Base-by-base conservation (phyloP, 176 grass and related monocot species). In the Coix lacrymajobi region DNA sequence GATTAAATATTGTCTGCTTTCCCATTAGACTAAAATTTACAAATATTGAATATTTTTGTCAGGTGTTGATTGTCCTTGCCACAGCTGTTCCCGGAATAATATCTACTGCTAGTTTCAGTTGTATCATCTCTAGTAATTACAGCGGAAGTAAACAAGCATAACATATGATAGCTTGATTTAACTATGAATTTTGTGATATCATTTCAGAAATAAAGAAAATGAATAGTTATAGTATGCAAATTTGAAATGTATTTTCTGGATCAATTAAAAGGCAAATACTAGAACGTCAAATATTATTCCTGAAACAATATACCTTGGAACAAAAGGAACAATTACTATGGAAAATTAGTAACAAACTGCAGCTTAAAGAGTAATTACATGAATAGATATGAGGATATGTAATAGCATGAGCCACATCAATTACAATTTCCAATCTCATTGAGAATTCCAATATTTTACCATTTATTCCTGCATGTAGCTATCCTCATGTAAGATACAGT, bases 331-430 rank as follows among this genome's bases (percentile, higher is more conserved):
- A 70, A 54, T 14, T 25, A 76, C 77, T 33, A 12, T 67, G 45
- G 39, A 17, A 73, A 74, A 56, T n/a, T 24, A 29, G 39, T 57
- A 81, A 48, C 15, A 26, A 82, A 77, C 62, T 82, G 17, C n/a
- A 71, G 56, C 3, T 71, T 51, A 37, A n/a, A 74, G 24, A 28
- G 75, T 0, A 40, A 20, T 46, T 87, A 95, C 96, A 92, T 57
- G 92, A 95, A 78, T 98, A 98, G 54, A 90, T 95, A 67, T 98
- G 96, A 86, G 95, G 96, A 81, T 98, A 98, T 11, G 96, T 98
- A 76, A 98, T 82, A 63, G 96, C 96, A 76, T 98, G 96, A 84
- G 96, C 96, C 48, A 98, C 92, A 83, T 98, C 96, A 20, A 95
- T 95, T 56, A 89, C 84, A 75, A 98, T 92, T 43, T 95, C 91